Conservation (phyloP, 1,284 basidiomycete genomes). For the Sanghuangporus weigelae region DNA sequence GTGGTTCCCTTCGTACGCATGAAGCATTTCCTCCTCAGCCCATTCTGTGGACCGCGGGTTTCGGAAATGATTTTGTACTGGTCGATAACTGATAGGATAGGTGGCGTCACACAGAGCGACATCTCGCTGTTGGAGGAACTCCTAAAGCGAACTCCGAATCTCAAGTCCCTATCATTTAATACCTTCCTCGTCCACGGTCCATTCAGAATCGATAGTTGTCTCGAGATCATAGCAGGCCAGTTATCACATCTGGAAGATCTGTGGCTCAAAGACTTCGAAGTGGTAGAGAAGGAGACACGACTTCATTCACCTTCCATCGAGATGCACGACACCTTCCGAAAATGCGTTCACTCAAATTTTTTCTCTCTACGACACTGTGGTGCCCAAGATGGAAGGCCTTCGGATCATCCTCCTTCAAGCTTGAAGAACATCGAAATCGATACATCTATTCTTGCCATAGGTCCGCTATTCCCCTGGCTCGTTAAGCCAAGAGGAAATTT, state of each 20-base stretch:
- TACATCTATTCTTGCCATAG: no score
- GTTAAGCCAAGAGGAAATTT: no score
- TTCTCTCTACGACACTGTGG: neutral
- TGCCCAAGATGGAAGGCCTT: neutral
- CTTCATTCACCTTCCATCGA: neutral
- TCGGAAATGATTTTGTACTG: neutral
- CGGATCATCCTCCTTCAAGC: neutral
- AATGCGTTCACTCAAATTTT: neutral
- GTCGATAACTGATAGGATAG: neutral
- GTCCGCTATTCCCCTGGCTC: no score
- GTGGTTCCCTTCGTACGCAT: neutral
- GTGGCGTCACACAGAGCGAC: neutral
- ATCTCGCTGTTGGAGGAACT: neutral
- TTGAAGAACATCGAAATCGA: neutral
- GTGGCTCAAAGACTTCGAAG: neutral
- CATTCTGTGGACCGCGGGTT: neutral
- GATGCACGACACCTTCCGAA: neutral
- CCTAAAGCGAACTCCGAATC: neutral
- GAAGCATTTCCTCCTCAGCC: neutral
- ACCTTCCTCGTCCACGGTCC: neutral
- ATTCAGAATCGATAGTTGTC: neutral
- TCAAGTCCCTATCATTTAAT: neutral
- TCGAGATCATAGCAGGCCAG: neutral
- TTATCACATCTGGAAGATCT: neutral
- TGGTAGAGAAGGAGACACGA: neutral